Evolutionary conservation across 2,329 filamentous ascomycete genomes (phyloP), one percentile per base, ranked within the genome.

Genomic region (Delphinella strobiligena): DNA sequence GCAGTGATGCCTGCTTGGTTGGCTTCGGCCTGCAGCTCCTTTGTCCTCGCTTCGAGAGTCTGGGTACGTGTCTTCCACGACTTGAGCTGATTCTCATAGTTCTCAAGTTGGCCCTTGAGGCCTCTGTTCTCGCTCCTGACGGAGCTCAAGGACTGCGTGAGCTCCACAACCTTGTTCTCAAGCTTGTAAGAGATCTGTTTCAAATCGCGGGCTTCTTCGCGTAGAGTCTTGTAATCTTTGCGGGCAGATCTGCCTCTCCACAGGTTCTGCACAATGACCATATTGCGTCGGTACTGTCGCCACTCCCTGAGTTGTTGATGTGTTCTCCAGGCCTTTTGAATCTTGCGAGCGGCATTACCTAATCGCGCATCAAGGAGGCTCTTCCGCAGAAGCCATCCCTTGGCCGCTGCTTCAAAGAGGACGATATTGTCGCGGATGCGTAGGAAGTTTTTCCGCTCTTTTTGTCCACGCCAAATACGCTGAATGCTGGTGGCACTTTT

Each of bases 121-220:
- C 75, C 75, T 70, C 93, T 95, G 74, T 98, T 98, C 65, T 94
- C 85, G 47, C 80, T 76, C 68, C 93, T 94, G 73, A 94, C 82
- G 8, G 86, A 80, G 49, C 91, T 88, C 52, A 98, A 66, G 36
- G 82, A 85, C 61, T 98, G 91, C 1, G 91, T 98, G 54, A 98
- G 74, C 67, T 98, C 91, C 47, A 98, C 86, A 47, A 98, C 91
- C 77, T 98, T 98, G 74, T 98, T 96, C 63, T 98, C 91, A 53
- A 98, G 70, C 70, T 94, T 96, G 72, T 98, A 98, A 2, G 91
- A 96, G 51, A 98, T 98, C 63, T 96, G 89, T 72, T 96, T 96
- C 60, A 98, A 75, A 68, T 98, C 93, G 56, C 91, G 83, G 49
- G 91, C 91, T 64, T 98, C 91, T 63, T 95, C 88, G 50, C 91